Base-by-base conservation (phyloP, 2,329 filamentous ascomycete genomes). In the Ilyonectria robusta region DNA sequence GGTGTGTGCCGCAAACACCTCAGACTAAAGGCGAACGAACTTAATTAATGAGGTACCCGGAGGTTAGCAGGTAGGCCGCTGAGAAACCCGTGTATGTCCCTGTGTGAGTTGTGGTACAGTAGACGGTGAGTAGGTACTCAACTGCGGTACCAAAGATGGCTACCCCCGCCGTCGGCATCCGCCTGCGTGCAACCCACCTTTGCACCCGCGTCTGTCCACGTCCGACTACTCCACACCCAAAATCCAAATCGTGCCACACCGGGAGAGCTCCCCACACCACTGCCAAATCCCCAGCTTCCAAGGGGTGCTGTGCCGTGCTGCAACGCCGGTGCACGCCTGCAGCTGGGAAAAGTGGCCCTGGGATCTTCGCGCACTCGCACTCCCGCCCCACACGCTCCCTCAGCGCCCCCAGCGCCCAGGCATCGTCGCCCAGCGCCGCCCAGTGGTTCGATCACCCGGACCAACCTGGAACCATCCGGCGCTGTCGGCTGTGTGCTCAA, bases 401-500 rank as follows among this genome's bases (percentile, higher is more conserved):
- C 53, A 23, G 31, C 40, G 33, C 53, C 44, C 60, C 47, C 46
- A 48, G 37, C 42, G 23, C 51, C n/a, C 53, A 51, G 47, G 56
- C 53, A 50, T 57, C 63, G 47, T 59, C 56, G 60, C 63, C 53
- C 48, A 46, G 33, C 56, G 59, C 55, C 65, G 55, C 47, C 60
- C 60, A 40, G 66, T 68, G 62, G 66, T 66, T 68, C 66, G 66
- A 66, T 66, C 40, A 66, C 35, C 66, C 59, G 63, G 60, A 42
- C 44, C 63, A 60, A 6, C 17, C 46, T 26, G 26, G 26, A 26
- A 26, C 26, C 26, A 33, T 33, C 66, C 62, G 58, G 66, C 35
- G 23, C 58, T 44, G 31, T 67, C 59, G 65, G 65, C 48, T 67
- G 47, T 23, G 29, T 51, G 23, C 23, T 55, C 59, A 37, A 65